Percentiles rank a stretch among this genome's conserved stretches.
phyloP scores from a whole-genome alignment of 331 rosid species.

The Rosa hybrid region DNA sequence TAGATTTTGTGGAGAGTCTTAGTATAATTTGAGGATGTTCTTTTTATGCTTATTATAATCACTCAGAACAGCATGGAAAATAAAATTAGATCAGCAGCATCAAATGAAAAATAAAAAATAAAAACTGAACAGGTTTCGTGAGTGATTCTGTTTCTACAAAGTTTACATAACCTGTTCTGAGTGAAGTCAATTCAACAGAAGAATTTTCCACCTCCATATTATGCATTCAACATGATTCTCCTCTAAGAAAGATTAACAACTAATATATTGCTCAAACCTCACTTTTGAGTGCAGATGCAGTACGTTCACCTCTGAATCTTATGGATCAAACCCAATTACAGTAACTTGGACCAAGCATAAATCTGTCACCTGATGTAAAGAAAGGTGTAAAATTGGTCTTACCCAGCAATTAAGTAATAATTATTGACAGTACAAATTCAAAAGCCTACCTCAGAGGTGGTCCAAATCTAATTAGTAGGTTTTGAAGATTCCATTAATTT shows the following conservation, averaged over 20 bases:
- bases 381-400: background rate
- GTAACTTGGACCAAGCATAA: constrained; percentile 6
- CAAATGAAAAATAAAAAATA: too few relatives aligned
- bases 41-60: too few relatives aligned
- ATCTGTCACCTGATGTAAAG: constrained; percentile 5
- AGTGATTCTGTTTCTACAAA: too few relatives aligned
- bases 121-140: too few relatives aligned
- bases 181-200: constrained; percentile 30
- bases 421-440: constrained; percentile 10
- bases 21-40: too few relatives aligned
- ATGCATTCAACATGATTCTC: constrained; percentile 31
- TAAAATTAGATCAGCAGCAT: too few relatives aligned
- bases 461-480: background rate
- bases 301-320: background rate
- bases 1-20: too few relatives aligned
- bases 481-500: background rate
- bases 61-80: too few relatives aligned
- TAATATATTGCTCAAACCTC: background rate
- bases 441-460: background rate
- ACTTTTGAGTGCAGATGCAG: background rate
- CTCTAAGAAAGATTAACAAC: constrained; percentile 12
- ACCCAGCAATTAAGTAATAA: background rate
- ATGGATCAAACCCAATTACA: background rate
- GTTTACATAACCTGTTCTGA: background rate
- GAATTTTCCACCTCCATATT: background rate